Base-by-base conservation (phyloP, 2,329 filamentous ascomycete genomes). In the Magnaporthiopsis incrustans region DNA sequence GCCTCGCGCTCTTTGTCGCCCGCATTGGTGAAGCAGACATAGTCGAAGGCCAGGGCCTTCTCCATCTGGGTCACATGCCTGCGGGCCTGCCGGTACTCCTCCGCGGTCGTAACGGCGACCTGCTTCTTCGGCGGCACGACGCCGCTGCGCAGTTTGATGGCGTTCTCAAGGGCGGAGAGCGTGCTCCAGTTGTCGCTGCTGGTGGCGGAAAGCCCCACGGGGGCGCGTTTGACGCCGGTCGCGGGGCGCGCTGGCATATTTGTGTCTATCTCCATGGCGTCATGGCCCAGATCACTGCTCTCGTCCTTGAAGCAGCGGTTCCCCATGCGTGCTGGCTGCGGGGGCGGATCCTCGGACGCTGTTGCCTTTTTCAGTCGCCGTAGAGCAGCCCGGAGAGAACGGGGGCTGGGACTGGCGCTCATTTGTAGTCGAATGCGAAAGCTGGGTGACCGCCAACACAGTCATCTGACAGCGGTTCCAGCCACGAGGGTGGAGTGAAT, bases 31-130 rank as follows among this genome's bases (percentile, higher is more conserved):
- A 71, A 72, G 67, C 76, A 78, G 7, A 62, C 65, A 62, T 74
- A 71, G 66, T 81, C 79, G 68, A 81, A 82, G 2, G 73, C 74
- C 6, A 80, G 67, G 4, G 69, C 69, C 8, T 67, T 69, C 66
- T 82, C 79, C 3, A 70, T 68, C 4, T 66, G 62, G 26, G 71
- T 64, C 3, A 79, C 60, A 15, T 70, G 67, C 0, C 68, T 58
- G 32, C 78, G 77, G 30, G 70, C 57, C 50, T 63, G 60, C 14
- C 71, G 60, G 65, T 80, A 81, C 25, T 27, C 15, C 18, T 30
- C 56, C 33, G 11, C 25, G 50, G 22, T 35, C 59, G 18, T 25
- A n/a, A 18, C 22, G 33, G 35, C 6, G 25, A 38, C n/a, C 27
- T 33, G 33, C 27, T 27, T 30, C 62, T n/a, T 63, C 14, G 14